Conservation (phyloP, 192 early-diverging fungal genomes). For the Coemansia sp. region DNA sequence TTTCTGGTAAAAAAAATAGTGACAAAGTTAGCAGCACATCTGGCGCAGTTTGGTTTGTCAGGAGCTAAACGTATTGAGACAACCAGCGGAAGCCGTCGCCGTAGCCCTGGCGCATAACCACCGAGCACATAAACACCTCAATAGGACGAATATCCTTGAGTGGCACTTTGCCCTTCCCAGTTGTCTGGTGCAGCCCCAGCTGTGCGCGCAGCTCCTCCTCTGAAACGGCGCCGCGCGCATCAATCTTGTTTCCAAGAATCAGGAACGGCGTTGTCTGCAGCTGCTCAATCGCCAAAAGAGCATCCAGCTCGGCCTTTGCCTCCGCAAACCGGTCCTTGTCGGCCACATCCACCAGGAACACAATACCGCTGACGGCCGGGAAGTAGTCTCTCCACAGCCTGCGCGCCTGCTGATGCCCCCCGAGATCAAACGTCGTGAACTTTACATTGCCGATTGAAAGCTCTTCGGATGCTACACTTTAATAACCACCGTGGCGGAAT, state of each 20-base stretch:
- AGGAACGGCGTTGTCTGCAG: conserved; percentile 91
- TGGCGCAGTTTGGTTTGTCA: not conserved
- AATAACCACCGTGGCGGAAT: not conserved
- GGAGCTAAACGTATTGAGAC: conserved; percentile 76
- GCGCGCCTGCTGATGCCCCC: conserved; percentile 94
- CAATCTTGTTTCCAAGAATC: conserved; percentile 99
- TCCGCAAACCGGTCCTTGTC: conserved; percentile 84
- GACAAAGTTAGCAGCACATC: not conserved
- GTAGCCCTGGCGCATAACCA: conserved; percentile 97
- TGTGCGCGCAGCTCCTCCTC: conserved; percentile 86
- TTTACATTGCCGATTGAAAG: conserved; percentile 94
- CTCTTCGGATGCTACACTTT: conserved; percentile 75
- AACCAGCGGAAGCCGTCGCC: conserved; percentile 93
- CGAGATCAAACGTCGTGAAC: conserved; percentile 98
- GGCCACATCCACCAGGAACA: conserved; percentile 94
- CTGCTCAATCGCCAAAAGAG: conserved; percentile 90
- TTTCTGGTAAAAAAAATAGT: not conserved
- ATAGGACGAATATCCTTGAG: conserved; percentile 94
- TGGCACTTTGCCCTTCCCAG: conserved; percentile 95
- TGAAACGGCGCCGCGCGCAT: conserved; percentile 85
- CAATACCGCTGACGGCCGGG: conserved; percentile 96
- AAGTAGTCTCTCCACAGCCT: conserved; percentile 99
- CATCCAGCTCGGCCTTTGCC: conserved; percentile 92
- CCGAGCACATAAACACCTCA: conserved; percentile 99
- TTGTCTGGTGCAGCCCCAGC: conserved; percentile 95